Evolutionary conservation across 1,284 basidiomycete species (phyloP), one percentile per base, ranked within the genome.

Genomic region (Omphalotus olearius): DNA sequence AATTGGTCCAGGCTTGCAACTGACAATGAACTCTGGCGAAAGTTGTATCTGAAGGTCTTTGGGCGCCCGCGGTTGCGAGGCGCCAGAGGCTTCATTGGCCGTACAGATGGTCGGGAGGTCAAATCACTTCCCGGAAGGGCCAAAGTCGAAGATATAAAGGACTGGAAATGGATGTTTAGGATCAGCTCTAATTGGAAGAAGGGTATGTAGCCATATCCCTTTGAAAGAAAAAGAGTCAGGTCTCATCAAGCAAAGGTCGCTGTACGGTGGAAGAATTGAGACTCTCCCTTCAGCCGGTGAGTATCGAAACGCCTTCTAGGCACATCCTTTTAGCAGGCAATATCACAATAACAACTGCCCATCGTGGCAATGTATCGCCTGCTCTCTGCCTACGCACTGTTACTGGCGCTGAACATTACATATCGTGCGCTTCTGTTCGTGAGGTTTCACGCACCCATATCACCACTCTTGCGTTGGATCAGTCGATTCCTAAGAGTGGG

Each of bases 131-230:
- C 86, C 10, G 72, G 71, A 20, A 69, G 81, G 61, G 74, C 71
- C 3, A 66, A 69, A 55, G 47, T 56, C 37, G 69, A 74, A n/a
- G 64, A 70, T 39, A 57, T 70, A 41, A 82, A 75, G 62, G 78
- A 88, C 60, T 91, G 88, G 88, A 88, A 88, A 66, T 86, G 80
- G 79, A 89, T 90, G 86, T 90, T 88, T 66, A 78, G 85, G 47
- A 85, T 89, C 56, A 88, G 85, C 60, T 79, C 79, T 6, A 90
- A 91, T 58, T 91, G 88, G 88, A 74, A 78, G 62, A 85, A 69
- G 66, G 87, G 87, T 88, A 61, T 58, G 74, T 60, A 20, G 43
- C 37, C 33, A 14, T 38, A 17, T 50, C 50, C 7, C 23, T 16
- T 4, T 47, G 14, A 46, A 48, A 46, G 51, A 36, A 18, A 35